These are phyloP conservation scores for Onygenales sp. DNA, from an alignment of 2,329 filamentous ascomycete species.

Conservation along the genomic window DNA sequence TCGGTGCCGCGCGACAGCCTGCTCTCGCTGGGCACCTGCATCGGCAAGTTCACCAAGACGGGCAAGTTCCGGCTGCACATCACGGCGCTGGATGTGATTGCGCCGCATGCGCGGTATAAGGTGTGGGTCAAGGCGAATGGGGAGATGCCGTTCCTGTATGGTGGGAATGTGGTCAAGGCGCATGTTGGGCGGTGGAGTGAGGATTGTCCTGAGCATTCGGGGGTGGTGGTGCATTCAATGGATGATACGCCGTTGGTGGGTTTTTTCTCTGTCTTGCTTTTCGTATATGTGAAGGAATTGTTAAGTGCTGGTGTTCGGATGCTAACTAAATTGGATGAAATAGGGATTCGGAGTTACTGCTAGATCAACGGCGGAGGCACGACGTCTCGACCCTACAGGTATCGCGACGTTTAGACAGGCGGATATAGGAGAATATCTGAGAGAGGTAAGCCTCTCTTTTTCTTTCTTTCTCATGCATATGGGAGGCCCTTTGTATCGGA, in stretches of 20 bases:
- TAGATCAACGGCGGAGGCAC: constrained; percentile 72
- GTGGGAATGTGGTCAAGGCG: constrained; percentile 76
- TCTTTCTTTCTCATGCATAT: not conserved
- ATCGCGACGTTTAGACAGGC: constrained; percentile 85
- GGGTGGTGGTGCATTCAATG: constrained; percentile 84
- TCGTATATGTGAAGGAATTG: not conserved
- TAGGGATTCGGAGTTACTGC: constrained; percentile 88
- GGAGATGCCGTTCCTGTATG: constrained; percentile 95
- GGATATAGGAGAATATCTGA: constrained; percentile 88
- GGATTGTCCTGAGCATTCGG: constrained; percentile 87
- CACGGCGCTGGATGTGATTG: constrained; percentile 75
- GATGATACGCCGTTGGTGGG: constrained; percentile 68
- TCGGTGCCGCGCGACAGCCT: constrained; percentile 73
- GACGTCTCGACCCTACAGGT: constrained; percentile 79
- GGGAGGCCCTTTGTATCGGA: not conserved
- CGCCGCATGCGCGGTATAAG: constrained; percentile 88
- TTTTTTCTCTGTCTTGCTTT: constrained; percentile 6
- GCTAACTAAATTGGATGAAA: constrained; percentile 1
- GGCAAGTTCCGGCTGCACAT: constrained; percentile 93
- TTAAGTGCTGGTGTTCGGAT: not conserved
- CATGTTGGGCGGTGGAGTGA: constrained; percentile 79
- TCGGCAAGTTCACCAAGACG: constrained; percentile 88
- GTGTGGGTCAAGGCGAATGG: constrained; percentile 95
- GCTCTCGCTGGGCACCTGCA: constrained; percentile 77
- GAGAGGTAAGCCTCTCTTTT: constrained; percentile 47